These are phyloP conservation scores for Artemisia annua DNA, from an alignment of 129 eudicot genomes.

Conservation along the genomic window DNA sequence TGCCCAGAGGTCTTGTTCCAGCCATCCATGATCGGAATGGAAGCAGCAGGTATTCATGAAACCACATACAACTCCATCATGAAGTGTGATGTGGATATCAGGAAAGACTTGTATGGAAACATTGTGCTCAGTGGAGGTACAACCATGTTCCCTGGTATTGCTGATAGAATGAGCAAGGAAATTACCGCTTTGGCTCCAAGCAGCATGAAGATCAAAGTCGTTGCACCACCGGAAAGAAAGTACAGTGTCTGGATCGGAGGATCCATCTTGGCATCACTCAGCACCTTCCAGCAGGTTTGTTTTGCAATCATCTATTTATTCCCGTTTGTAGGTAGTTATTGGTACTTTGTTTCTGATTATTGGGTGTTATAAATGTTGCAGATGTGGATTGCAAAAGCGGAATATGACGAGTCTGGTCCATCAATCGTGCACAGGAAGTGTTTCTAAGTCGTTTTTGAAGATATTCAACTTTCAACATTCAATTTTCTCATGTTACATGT, in stretches of 20 bases:
- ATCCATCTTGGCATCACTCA: slow-evolving; percentile 74
- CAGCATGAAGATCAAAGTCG: slow-evolving; percentile 87
- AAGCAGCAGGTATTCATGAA: slow-evolving; percentile 80
- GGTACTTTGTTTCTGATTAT: neutral
- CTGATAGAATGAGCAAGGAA: slow-evolving; percentile 85
- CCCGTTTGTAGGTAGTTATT: slow-evolving; percentile 31
- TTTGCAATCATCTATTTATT: neutral
- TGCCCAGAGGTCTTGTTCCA: slow-evolving; percentile 79
- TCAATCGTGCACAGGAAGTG: slow-evolving; percentile 81
- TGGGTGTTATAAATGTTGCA: slow-evolving; percentile 31
- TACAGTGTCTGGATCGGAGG: slow-evolving; percentile 91
- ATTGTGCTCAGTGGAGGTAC: slow-evolving; percentile 82
- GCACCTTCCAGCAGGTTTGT: slow-evolving; percentile 84
- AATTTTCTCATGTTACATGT: slow-evolving; percentile 30
- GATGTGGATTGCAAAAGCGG: slow-evolving; percentile 92
- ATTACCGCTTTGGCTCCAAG: slow-evolving; percentile 79
- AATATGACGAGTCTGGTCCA: slow-evolving; percentile 78
- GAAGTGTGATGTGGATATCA: slow-evolving; percentile 83
- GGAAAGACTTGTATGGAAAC: slow-evolving; percentile 80
- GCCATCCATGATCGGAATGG: slow-evolving; percentile 75
- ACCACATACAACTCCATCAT: slow-evolving; percentile 78
- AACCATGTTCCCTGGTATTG: slow-evolving; percentile 78
- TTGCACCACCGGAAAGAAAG: slow-evolving; percentile 76
- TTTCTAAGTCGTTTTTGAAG: slow-evolving; percentile 38
- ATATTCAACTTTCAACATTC: slow-evolving; percentile 26